Conservation (phyloP, 306 rosid species). For the Macrotyloma uniflorum region DNA sequence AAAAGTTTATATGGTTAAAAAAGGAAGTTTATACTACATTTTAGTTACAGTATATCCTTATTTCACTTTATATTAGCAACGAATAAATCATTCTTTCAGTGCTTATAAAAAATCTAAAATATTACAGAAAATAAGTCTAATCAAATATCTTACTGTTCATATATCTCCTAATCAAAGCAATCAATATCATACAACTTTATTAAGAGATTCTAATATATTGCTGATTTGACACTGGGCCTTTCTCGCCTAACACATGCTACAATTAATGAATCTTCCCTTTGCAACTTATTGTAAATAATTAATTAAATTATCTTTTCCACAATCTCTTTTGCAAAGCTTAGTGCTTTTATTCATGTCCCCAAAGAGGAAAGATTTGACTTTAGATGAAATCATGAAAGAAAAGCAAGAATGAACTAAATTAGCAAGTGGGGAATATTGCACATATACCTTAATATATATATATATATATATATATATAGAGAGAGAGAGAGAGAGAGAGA, state of each 20-base stretch:
- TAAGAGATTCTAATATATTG: neutral
- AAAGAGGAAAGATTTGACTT: slow-evolving; percentile 37
- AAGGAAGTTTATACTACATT: neutral
- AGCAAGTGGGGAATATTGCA: slow-evolving; percentile 29
- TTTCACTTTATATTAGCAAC: neutral
- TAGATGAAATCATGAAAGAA: slow-evolving; percentile 22
- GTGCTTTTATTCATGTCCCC: slow-evolving; percentile 14
- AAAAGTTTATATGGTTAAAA: neutral
- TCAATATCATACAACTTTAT: slow-evolving; percentile 6
- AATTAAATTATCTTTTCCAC: neutral
- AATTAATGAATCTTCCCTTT: neutral
- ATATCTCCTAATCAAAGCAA: neutral
- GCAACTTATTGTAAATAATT: neutral
- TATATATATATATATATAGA: too few relatives aligned
- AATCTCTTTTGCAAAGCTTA: neutral
- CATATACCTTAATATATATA: neutral
- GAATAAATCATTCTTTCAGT: neutral
- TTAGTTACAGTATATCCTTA: neutral
- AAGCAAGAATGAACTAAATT: neutral
- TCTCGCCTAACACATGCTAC: neutral
- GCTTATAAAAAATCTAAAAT: neutral
- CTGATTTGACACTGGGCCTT: slow-evolving; percentile 26
- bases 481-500: too few relatives aligned
- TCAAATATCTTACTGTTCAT: neutral
- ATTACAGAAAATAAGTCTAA: neutral